Evolutionary conservation across 2,329 filamentous ascomycete species (phyloP).

Genomic region (Xylaria sp.): DNA sequence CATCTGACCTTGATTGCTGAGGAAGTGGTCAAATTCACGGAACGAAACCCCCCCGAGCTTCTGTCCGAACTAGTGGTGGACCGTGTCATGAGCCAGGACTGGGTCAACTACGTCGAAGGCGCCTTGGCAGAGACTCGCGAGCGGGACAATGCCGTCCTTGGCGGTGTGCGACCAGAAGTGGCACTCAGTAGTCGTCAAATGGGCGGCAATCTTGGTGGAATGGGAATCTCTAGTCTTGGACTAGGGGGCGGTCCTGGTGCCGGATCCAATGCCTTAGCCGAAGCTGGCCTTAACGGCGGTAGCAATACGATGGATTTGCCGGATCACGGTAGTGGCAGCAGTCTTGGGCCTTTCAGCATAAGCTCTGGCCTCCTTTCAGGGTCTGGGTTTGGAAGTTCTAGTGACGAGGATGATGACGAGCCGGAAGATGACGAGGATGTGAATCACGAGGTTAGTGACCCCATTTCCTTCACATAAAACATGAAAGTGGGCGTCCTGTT

Average conservation of each 20-base stretch:
- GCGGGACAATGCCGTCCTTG: slow-evolving; percentile 95
- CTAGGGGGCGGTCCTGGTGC: slow-evolving; percentile 33
- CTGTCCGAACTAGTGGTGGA: slow-evolving; percentile 80
- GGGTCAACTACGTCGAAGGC: slow-evolving; percentile 93
- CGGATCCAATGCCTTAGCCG: slow-evolving; percentile 66
- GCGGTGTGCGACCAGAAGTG: slow-evolving; percentile 88
- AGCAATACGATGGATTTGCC: slow-evolving; percentile 52
- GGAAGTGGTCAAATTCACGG: slow-evolving; percentile 97
- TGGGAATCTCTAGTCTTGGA: slow-evolving; percentile 45
- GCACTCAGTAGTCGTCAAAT: slow-evolving; percentile 71
- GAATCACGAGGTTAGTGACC: slow-evolving; percentile 58
- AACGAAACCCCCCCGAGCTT: slow-evolving; percentile 83
- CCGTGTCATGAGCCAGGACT: slow-evolving; percentile 80
- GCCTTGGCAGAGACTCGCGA: slow-evolving; percentile 89
- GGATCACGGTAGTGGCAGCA: slow-evolving; percentile 57
- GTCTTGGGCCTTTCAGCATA: slow-evolving; percentile 67
- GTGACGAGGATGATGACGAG: slow-evolving; percentile 94
- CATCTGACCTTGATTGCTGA: slow-evolving; percentile 95
- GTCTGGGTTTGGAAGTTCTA: slow-evolving; percentile 90
- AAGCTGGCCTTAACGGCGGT: slow-evolving; percentile 69
- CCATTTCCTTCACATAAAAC: slow-evolving; percentile 19
- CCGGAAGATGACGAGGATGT: slow-evolving; percentile 77
- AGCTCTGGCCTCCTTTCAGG: slow-evolving; percentile 65
- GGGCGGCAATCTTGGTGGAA: slow-evolving; percentile 43
- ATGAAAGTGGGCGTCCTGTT: too few species aligned